Percentiles rank a stretch among this genome's conserved stretches.
Conservation (phyloP, 208 protist species). For the Chromosphaera perkinsii region DNA sequence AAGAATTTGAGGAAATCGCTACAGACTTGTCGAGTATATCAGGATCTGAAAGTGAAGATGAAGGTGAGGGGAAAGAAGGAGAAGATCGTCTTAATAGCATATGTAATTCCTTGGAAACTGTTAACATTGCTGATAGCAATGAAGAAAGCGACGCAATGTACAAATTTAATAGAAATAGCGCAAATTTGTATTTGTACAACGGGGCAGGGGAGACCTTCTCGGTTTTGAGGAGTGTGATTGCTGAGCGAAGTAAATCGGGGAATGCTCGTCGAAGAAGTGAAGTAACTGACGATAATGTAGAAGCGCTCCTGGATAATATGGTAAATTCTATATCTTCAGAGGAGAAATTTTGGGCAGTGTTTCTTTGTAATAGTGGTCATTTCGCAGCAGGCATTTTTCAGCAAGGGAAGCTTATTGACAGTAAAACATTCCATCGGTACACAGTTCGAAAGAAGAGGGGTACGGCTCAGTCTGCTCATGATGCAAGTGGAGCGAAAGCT, state of each 20-base stretch:
- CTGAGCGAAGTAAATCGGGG: too few species aligned
- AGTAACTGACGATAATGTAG: too few species aligned
- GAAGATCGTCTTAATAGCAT: not conserved
- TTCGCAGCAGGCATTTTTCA: conserved; percentile 22
- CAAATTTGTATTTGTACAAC: not conserved
- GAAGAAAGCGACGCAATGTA: not conserved
- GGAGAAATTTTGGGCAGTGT: not conserved
- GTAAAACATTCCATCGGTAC: conserved; percentile 12
- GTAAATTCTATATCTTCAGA: not conserved
- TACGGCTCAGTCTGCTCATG: conserved; percentile 4
- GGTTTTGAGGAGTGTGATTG: too few species aligned
- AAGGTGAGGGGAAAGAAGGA: not conserved
- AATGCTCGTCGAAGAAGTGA: too few species aligned
- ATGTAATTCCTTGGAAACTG: not conserved
- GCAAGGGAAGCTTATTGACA: not conserved
- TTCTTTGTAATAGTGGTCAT: not conserved
- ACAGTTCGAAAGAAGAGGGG: conserved; percentile 11
- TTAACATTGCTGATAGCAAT: not conserved
- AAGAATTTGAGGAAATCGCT: conserved; percentile 13
- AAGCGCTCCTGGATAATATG: not conserved
- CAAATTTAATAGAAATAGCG: not conserved
- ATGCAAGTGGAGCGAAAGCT: not conserved
- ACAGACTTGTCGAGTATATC: conserved; percentile 19
- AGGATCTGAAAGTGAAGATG: conserved; percentile 1
- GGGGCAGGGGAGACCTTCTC: too few species aligned